Evolutionary conservation across 352 stramenopile species (phyloP), one percentile per base, ranked within the genome.

Genomic region (Pythium oligandrum): DNA sequence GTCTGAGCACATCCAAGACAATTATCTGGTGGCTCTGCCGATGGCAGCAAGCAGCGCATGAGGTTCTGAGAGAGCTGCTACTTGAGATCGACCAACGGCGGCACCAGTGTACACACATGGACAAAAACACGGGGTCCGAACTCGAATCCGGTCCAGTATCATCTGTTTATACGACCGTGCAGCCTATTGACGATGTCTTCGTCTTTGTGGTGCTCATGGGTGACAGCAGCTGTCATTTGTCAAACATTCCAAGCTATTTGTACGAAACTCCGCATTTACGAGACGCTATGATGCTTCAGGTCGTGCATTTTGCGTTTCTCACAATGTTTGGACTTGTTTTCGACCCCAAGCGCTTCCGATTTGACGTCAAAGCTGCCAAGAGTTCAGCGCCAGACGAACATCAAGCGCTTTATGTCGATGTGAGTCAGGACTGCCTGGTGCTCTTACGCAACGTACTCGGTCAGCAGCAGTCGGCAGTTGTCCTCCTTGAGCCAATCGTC

Each of bases 21-120:
- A 43, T 86, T 11, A 40, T 86, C 38, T 88, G 79, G 79, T 88
- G 75, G 75, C 53, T 90, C 1, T 76, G 74, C 64, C 68, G 76
- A 7, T 86, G 76, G 76, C 72, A 90, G 17, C 61, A 69, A 44
- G 68, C 75, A 7, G 73, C 71, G 2, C 45, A 73, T 6, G 68
- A 83, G 35, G 71, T 86, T 0, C 44, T 86, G 3, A 57, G 56
- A 3, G 53, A 54, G 7, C 46, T 70, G 6, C 37, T 73, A 0
- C n/a, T 64, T 4, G 30, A 59, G 2, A 48, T 64, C 2, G 62
- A 69, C n/a, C 35, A 37, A 6, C 51, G 62, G 12, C 51, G 62
- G 6, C 44, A 40, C 3, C 51, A 64, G 33, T 64, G 51, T 2
- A 26, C 17, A 26, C 17, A 26, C 17, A 26, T 26, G 17, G 17